Conservation (phyloP, 2,329 filamentous ascomycete species). For the Aspergillus sp. region DNA sequence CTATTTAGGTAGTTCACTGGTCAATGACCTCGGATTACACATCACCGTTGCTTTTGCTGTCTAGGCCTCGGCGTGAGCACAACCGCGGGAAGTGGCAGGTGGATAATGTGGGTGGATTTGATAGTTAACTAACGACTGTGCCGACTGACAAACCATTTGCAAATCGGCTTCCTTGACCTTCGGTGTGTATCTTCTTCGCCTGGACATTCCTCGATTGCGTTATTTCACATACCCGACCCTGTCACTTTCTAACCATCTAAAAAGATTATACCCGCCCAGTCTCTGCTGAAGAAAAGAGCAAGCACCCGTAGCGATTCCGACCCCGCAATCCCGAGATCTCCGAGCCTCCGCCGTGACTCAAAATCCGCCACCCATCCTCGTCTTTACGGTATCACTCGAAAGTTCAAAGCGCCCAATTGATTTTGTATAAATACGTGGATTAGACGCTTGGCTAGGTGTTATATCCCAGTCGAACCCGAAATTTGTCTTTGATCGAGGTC, state of each 20-base stretch:
- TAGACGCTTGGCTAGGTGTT: not conserved
- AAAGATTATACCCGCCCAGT: not conserved
- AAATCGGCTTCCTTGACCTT: slow-evolving; percentile 11
- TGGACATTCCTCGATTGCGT: not conserved
- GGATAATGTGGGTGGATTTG: too few relatives aligned
- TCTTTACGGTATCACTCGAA: not conserved
- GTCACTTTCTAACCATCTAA: not conserved
- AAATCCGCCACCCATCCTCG: slow-evolving; percentile 6
- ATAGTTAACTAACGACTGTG: too few relatives aligned
- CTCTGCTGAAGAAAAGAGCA: not conserved
- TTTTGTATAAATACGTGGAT: not conserved
- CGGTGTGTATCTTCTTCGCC: slow-evolving; percentile 1
- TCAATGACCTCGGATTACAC: too few relatives aligned
- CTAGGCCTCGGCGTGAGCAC: too few relatives aligned
- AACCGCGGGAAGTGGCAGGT: too few relatives aligned
- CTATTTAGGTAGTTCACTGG: too few relatives aligned
- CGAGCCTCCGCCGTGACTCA: slow-evolving; percentile 6
- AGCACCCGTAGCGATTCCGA: not conserved
- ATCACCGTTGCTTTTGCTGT: too few relatives aligned
- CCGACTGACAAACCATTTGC: slow-evolving; percentile 22
- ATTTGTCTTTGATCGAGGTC: not conserved
- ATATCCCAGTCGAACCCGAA: not conserved
- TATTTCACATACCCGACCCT: not conserved
- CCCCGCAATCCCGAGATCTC: slow-evolving; percentile 6
- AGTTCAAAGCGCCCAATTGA: not conserved